These are phyloP conservation scores for Metarhizium humberi DNA, from an alignment of 2,329 filamentous ascomycete genomes.

Conservation along the genomic window DNA sequence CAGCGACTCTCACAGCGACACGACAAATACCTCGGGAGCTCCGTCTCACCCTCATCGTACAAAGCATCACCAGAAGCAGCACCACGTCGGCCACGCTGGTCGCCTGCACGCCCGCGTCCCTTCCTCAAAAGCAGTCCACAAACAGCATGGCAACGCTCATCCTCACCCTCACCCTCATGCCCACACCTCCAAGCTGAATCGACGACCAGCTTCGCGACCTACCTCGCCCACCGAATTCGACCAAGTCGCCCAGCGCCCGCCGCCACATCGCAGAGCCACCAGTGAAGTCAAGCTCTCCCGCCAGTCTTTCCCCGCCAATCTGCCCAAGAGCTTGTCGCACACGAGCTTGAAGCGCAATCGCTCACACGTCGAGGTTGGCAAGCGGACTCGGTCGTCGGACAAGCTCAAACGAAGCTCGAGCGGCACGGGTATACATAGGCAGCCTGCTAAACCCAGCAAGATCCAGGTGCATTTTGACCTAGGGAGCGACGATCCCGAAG, in stretches of 20 bases:
- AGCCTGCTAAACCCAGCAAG: constrained; percentile 31
- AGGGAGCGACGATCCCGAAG: constrained; percentile 38
- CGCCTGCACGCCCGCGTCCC: constrained; percentile 43
- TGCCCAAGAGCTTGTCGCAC: constrained; percentile 46
- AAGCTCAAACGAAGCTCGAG: constrained; percentile 45
- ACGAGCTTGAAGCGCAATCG: constrained; percentile 50
- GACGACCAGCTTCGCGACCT: constrained; percentile 34
- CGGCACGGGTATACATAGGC: constrained; percentile 35
- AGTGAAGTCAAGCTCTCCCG: constrained; percentile 42
- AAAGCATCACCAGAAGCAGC: constrained; percentile 23
- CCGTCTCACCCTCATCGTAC: constrained; percentile 19
- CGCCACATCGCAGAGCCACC: constrained; percentile 36
- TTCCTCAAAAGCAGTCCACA: constrained; percentile 39
- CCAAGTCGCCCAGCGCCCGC: constrained; percentile 16
- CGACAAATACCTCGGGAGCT: constrained; percentile 13
- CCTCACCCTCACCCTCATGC: constrained; percentile 7
- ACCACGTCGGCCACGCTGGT: constrained; percentile 28
- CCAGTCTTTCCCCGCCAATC: constrained; percentile 32
- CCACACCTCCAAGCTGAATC: constrained; percentile 29
- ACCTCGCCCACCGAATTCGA: constrained; percentile 25
- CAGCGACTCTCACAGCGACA: constrained; percentile 24
- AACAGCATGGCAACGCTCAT: constrained; percentile 24
- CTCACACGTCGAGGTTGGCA: constrained; percentile 47
- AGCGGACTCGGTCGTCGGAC: constrained; percentile 40
- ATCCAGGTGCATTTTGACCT: constrained; percentile 55